phyloP scores from a whole-genome alignment of 306 rosid genomes.

The Casuarina glauca region DNA sequence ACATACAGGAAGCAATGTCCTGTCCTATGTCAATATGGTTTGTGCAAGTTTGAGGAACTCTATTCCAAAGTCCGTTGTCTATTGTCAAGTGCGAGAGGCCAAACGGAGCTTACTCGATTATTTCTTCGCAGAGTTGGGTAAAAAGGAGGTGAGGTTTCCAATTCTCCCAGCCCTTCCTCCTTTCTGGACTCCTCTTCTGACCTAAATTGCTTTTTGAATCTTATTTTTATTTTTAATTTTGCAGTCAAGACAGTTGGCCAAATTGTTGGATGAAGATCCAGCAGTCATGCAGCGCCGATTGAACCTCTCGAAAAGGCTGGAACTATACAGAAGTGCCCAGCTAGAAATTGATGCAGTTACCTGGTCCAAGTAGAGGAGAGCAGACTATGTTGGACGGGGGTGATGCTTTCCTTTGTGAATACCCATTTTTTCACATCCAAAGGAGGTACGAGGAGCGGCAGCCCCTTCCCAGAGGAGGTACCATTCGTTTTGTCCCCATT shows the following conservation, averaged over 20 bases:
- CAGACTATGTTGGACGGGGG: slow-evolving; percentile 9
- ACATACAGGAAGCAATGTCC: slow-evolving; percentile 64
- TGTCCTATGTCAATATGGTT: slow-evolving; percentile 86
- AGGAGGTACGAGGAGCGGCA: too few species aligned
- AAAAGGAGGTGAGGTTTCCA: slow-evolving; percentile 55
- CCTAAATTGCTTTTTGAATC: background rate
- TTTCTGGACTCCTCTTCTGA: background rate
- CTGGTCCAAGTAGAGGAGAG: slow-evolving; percentile 75
- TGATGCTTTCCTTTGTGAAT: slow-evolving; percentile 14
- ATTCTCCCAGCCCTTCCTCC: background rate
- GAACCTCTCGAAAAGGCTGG: slow-evolving; percentile 77
- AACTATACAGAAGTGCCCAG: slow-evolving; percentile 84
- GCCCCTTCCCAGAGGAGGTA: too few species aligned
- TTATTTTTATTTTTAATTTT: background rate
- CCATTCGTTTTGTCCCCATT: too few species aligned
- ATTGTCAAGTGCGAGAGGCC: slow-evolving; percentile 91
- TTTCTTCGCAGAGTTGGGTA: slow-evolving; percentile 79
- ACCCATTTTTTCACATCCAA: background rate
- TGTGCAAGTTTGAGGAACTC: slow-evolving; percentile 74
- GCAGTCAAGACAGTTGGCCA: slow-evolving; percentile 65
- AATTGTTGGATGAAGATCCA: slow-evolving; percentile 89
- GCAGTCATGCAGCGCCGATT: slow-evolving; percentile 80
- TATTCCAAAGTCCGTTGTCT: slow-evolving; percentile 81
- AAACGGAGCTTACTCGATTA: slow-evolving; percentile 81
- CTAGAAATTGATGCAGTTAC: slow-evolving; percentile 85